These are phyloP conservation scores for Luffa acutangula DNA, from an alignment of 306 rosid species.

Conservation along the genomic window DNA sequence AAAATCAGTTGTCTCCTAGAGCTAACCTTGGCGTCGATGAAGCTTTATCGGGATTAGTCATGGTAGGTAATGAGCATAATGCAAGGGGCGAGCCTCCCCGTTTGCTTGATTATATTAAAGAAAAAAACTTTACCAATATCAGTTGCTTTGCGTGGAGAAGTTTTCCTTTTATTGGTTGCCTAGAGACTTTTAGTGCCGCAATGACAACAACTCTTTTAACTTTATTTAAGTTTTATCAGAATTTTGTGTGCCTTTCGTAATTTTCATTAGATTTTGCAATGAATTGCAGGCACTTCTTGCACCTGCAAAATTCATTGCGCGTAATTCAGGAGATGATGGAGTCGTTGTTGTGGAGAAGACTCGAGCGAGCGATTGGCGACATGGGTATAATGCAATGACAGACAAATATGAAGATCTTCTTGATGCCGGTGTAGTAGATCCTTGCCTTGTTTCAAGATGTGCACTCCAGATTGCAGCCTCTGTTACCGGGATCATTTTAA, in stretches of 20 bases:
- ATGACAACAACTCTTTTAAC: not conserved
- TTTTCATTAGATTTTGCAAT: not conserved
- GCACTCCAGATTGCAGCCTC: constrained; percentile 91
- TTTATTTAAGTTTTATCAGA: not conserved
- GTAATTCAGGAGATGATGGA: constrained; percentile 85
- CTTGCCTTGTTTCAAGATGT: constrained; percentile 78
- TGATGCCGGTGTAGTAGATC: constrained; percentile 74
- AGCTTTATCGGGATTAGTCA: not conserved
- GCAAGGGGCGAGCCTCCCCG: not conserved
- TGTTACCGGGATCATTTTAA: constrained; percentile 66
- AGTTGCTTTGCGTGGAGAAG: not conserved
- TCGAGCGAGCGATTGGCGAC: constrained; percentile 52
- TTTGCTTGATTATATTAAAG: not conserved
- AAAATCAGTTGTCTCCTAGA: too few relatives aligned
- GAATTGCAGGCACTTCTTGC: constrained; percentile 71
- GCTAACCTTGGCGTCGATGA: not conserved
- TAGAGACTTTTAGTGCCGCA: not conserved
- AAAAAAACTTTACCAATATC: not conserved
- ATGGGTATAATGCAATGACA: constrained; percentile 81
- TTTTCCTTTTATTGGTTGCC: not conserved
- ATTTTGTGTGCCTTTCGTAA: not conserved
- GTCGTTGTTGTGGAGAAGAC: constrained; percentile 76
- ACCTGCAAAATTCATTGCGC: constrained; percentile 77
- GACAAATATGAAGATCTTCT: constrained; percentile 75
- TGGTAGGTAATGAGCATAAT: not conserved